These are phyloP conservation scores for Sugiyamaella castrensis DNA, from an alignment of 1,139 yeast genomes.

Conservation along the genomic window DNA sequence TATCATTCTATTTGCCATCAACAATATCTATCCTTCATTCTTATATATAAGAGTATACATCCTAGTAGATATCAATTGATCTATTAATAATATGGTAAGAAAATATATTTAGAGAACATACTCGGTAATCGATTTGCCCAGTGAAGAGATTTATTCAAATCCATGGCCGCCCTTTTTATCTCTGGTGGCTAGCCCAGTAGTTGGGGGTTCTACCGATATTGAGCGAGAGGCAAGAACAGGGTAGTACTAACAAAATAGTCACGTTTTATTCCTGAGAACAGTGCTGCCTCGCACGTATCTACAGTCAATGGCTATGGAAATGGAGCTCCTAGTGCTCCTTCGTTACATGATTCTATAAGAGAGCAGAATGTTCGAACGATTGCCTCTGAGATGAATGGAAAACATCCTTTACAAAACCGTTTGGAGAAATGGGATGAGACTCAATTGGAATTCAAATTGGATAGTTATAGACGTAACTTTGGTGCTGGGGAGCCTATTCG, in stretches of 20 bases:
- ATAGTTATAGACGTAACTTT: conserved; percentile 74
- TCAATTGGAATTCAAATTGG: conserved; percentile 67
- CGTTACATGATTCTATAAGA: conserved; percentile 32
- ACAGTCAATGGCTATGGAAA: conserved; percentile 24
- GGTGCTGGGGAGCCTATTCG: conserved; percentile 95
- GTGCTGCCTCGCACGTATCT: conserved; percentile 24
- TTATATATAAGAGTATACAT: too few relatives aligned
- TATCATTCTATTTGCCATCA: too few relatives aligned
- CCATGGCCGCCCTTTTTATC: too few relatives aligned
- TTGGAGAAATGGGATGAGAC: conserved; percentile 76
- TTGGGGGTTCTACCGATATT: too few relatives aligned
- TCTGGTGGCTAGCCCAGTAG: too few relatives aligned
- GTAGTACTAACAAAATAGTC: conserved; percentile 18
- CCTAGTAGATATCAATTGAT: too few relatives aligned
- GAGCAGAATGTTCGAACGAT: conserved; percentile 34
- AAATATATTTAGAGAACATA: too few relatives aligned
- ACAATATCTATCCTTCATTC: too few relatives aligned
- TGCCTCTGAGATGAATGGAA: conserved; percentile 68
- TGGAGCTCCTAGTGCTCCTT: conserved; percentile 32
- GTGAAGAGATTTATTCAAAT: too few relatives aligned
- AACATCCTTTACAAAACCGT: conserved; percentile 84
- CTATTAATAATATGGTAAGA: too few relatives aligned
- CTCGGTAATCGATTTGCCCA: too few relatives aligned
- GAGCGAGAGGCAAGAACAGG: too few relatives aligned
- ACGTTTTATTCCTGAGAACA: conserved; percentile 30